Percentiles rank a stretch among this genome's conserved stretches.
phyloP scores from a whole-genome alignment of 1,284 basidiomycete species.

The Flammula alnicola region DNA sequence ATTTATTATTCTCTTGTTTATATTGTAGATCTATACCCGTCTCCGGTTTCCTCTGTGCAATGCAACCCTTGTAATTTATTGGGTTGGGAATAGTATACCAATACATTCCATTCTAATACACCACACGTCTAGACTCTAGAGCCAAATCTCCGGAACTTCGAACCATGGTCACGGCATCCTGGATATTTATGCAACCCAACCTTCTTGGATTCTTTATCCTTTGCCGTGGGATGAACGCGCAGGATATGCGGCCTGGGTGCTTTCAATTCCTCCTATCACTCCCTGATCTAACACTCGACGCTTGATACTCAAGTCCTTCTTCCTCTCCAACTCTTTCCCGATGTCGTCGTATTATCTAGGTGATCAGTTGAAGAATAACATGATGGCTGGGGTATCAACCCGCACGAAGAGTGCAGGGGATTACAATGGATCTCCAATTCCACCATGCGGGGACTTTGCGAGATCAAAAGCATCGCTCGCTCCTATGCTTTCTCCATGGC shows the following conservation, averaged over 20 bases:
- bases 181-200: too few species aligned
- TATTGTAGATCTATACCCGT: slow-evolving; percentile 1
- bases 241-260: too few species aligned
- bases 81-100: neutral
- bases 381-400: slow-evolving; percentile 24
- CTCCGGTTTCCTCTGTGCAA: neutral
- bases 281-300: neutral
- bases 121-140: too few species aligned
- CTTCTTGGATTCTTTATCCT: too few species aligned
- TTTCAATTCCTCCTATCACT: neutral
- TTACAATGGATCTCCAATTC: slow-evolving; percentile 22
- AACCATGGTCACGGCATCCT: too few species aligned
- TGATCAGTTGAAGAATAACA: slow-evolving; percentile 16
- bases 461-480: neutral
- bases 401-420: slow-evolving; percentile 20
- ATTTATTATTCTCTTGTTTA: neutral
- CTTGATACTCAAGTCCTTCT: too few species aligned
- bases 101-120: too few species aligned
- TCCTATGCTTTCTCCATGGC: slow-evolving; percentile 18
- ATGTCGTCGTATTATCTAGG: slow-evolving; percentile 4
- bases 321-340: neutral
- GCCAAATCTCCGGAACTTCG: too few species aligned
- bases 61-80: neutral
- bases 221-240: too few species aligned
- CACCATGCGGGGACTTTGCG: slow-evolving; percentile 25